Conservation (phyloP, 2,329 filamentous ascomycete genomes). For the Ascochyta viciae-villosae region DNA sequence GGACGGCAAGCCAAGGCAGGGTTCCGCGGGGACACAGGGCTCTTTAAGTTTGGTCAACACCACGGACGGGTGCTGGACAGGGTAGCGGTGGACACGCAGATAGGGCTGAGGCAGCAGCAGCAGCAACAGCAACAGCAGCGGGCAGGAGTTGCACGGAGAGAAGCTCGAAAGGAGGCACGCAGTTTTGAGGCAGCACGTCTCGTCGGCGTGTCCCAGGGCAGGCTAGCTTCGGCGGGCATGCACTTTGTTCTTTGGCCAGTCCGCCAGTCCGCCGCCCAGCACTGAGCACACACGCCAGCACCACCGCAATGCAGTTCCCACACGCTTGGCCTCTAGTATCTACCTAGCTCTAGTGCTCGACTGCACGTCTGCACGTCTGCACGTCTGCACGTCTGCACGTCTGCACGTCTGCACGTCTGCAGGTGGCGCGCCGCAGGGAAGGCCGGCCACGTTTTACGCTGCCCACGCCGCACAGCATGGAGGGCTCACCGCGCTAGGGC, state of each 20-base stretch:
- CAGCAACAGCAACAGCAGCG: not conserved
- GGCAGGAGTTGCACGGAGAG: constrained; percentile 10
- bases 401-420: constrained; percentile 5
- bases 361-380: not conserved
- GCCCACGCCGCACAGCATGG: constrained; percentile 9
- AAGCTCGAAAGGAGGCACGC: constrained; percentile 17
- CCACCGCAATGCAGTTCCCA: too few relatives aligned
- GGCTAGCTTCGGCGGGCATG: constrained; percentile 20
- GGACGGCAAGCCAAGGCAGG: not conserved
- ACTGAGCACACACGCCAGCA: too few relatives aligned
- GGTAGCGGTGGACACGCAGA: not conserved
- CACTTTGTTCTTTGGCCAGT: constrained; percentile 16
- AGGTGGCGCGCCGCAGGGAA: constrained; percentile 18
- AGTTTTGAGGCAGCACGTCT: constrained; percentile 22
- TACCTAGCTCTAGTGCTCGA: too few relatives aligned
- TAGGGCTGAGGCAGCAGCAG: constrained; percentile 7
- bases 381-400: constrained; percentile 1
- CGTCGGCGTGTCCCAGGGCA: constrained; percentile 13
- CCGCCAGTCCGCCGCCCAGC: constrained; percentile 1
- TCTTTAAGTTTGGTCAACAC: constrained; percentile 9
- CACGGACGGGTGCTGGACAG: not conserved
- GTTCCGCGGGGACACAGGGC: constrained; percentile 5
- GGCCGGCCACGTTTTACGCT: constrained; percentile 17
- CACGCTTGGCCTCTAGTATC: too few relatives aligned
- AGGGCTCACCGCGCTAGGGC: constrained; percentile 11